Base-by-base conservation (phyloP, 2,329 filamentous ascomycete genomes). In the Aureobasidium namibiae region DNA sequence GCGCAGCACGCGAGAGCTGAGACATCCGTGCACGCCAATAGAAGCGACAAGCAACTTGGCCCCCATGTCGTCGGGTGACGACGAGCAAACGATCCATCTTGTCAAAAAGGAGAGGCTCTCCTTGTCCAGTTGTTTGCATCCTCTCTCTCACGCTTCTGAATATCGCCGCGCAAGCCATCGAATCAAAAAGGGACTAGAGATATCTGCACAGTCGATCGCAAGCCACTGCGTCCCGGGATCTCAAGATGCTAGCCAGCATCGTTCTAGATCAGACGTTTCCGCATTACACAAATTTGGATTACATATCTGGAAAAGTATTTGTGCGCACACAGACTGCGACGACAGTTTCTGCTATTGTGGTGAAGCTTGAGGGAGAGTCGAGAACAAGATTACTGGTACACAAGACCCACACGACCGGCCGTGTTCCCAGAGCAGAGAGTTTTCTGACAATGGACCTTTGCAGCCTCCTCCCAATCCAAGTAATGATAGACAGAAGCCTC, bases 281-380 rank as follows among this genome's bases (percentile, higher is more conserved):
- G 44, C 45, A 59, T 34, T 72, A 67, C 73, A 92, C 89, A 54
- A 92, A 92, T 69, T 83, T 92, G 66, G 89, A 92, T 72, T 75
- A 82, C 62, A 81, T 94, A 61, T 80, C 78, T 31, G 89, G 89
- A 57, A 73, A 72, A 60, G 75, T 82, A 24, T 61, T 74, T 9
- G 66, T 82, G 46, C 69, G 75, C 38, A 72, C 75, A 21, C 68
- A 70, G 7, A 77, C 72, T 64, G 72, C 73, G 23, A 74, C 73
- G 57, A 77, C 75, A 63, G 71, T 82, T 33, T 73, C 72, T 60
- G 74, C 71, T 39, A 85, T 94, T 63, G 78, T 90, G 38, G 88
- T 92, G 67, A 94, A 94, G 76, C 82, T 94, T 33, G 89, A 94
- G 69, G 89, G 89, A 65, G 88, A 94, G 74, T 85, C 85, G 49